These are phyloP conservation scores for Solanum stenotomum DNA, from an alignment of 257 asterid species.

Conservation along the genomic window DNA sequence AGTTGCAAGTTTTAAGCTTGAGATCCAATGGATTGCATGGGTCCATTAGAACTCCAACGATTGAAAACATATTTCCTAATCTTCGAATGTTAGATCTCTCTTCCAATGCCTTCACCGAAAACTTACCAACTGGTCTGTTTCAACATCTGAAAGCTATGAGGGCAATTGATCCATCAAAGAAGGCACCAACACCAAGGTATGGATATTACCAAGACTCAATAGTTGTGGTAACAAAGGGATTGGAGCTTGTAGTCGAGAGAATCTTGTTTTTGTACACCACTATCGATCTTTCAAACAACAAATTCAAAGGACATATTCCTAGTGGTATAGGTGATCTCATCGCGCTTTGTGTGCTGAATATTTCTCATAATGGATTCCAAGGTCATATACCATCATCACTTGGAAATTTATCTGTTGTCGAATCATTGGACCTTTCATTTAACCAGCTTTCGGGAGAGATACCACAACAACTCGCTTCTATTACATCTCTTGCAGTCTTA, in stretches of 20 bases:
- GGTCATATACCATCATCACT: background rate
- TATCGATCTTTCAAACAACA: background rate
- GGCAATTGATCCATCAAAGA: background rate
- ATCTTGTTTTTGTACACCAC: background rate
- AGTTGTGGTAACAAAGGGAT: too few species aligned
- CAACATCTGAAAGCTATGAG: slow-evolving; percentile 1
- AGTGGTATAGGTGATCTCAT: background rate
- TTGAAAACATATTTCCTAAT: too few species aligned
- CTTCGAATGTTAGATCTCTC: slow-evolving; percentile 8
- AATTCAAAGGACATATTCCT: background rate
- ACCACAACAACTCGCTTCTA: background rate
- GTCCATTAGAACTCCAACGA: too few species aligned
- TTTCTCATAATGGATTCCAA: background rate
- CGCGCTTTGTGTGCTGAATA: background rate
- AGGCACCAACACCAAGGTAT: too few species aligned
- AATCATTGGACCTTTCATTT: background rate
- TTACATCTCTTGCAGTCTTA: background rate
- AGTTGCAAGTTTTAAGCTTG: too few species aligned
- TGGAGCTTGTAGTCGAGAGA: too few species aligned
- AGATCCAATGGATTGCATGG: too few species aligned
- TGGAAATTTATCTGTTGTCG: background rate
- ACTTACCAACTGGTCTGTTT: background rate
- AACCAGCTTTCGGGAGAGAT: background rate
- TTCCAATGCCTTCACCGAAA: slow-evolving; percentile 2
- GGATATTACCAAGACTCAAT: too few species aligned